Percentiles rank a stretch among this genome's conserved stretches.
phyloP scores from a whole-genome alignment of 192 early-diverging fungal genomes.

The Coemansia sp. region DNA sequence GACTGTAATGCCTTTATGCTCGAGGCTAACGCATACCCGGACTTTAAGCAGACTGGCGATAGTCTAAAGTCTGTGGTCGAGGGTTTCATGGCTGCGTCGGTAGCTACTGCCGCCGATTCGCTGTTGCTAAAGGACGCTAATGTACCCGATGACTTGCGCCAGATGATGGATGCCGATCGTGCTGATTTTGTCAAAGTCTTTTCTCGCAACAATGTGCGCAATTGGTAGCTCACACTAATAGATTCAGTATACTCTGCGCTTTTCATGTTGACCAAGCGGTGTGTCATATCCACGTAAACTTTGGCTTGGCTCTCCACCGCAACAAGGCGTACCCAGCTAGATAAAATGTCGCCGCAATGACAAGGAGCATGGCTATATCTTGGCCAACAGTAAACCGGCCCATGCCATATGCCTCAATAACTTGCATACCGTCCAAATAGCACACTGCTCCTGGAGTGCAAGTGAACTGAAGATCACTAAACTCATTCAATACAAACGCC shows the following conservation, averaged over 20 bases:
- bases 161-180: conserved; percentile 24
- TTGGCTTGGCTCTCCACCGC: conserved; percentile 56
- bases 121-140: conserved; percentile 23
- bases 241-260: neutral
- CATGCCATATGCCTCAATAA: conserved; percentile 44
- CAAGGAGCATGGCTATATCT: conserved; percentile 27
- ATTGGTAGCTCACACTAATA: conserved; percentile 27
- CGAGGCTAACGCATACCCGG: conserved; percentile 70
- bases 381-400: conserved; percentile 36
- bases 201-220: conserved; percentile 31
- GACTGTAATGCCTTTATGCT: conserved; percentile 57
- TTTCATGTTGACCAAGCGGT: neutral
- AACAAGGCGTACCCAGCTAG: conserved; percentile 38
- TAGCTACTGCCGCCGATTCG: conserved; percentile 35
- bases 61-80: conserved; percentile 58
- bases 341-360: conserved; percentile 33
- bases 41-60: conserved; percentile 70
- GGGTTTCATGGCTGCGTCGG: conserved; percentile 62
- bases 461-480: conserved; percentile 35
- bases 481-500: conserved; percentile 53
- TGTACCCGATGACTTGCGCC: conserved; percentile 4
- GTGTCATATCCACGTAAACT: conserved; percentile 9
- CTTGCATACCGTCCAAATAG: conserved; percentile 40
- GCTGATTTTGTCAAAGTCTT: conserved; percentile 42
- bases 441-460: conserved; percentile 32